Evolutionary conservation across 1,284 basidiomycete genomes (phyloP).

Genomic region (Trichosporon sp.): DNA sequence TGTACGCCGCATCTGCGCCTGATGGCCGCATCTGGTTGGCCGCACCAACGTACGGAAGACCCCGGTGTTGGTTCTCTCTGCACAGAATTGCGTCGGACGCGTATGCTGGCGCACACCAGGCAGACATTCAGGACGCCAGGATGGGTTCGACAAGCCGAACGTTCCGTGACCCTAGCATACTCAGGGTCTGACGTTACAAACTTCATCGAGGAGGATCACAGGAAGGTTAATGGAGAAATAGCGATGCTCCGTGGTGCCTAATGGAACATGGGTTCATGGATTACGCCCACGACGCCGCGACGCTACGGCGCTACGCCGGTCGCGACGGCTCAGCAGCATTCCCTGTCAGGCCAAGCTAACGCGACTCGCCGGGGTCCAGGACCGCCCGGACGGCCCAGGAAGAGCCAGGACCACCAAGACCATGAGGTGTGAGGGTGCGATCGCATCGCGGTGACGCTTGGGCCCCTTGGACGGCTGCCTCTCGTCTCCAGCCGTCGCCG

Average conservation of each 20-base stretch:
- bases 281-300: no score
- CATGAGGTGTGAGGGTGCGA: no score
- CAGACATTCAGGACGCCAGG: no score
- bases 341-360: neutral
- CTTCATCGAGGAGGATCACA: neutral
- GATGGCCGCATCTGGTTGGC: no score
- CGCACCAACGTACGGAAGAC: neutral
- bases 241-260: neutral
- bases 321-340: no score
- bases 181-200: slow-evolving; percentile 12
- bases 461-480: neutral
- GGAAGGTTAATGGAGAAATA: slow-evolving; percentile 8
- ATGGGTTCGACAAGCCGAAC: neutral
- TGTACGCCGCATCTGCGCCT: neutral
- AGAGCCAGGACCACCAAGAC: no score
- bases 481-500: neutral
- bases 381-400: no score
- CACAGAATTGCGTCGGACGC: neutral
- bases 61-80: neutral
- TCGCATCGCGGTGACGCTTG: neutral
- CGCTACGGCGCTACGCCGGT: no score
- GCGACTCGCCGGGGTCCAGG: neutral
- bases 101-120: neutral
- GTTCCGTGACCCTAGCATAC: slow-evolving; percentile 1
- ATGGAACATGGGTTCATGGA: neutral